A percentile compares a stretch with the other conserved stretches of the same genome.
These are phyloP conservation scores for Neocucurbitaria cava DNA, from an alignment of 2,329 filamentous ascomycete species.

Conservation along the genomic window DNA sequence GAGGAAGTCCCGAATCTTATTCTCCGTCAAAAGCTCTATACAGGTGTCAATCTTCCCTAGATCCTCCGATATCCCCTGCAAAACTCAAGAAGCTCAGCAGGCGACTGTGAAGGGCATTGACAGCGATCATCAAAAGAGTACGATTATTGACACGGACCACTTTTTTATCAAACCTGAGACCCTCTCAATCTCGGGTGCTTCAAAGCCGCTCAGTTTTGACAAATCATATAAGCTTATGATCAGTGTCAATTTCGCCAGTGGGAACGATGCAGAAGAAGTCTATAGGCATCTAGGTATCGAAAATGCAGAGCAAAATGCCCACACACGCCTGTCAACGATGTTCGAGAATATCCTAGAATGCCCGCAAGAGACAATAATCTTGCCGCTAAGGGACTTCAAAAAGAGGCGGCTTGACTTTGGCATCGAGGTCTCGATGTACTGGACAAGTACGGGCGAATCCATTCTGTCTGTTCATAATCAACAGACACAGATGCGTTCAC, in stretches of 20 bases:
- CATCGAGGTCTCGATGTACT: slow-evolving; percentile 32
- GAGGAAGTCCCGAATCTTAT: slow-evolving; percentile 8
- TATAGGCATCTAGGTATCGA: slow-evolving; percentile 28
- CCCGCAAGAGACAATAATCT: slow-evolving; percentile 13
- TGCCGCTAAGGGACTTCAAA: slow-evolving; percentile 14
- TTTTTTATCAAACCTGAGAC: slow-evolving; percentile 30
- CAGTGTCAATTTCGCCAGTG: slow-evolving; percentile 26
- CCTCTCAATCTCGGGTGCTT: background rate
- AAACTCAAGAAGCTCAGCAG: background rate
- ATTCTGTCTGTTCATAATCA: slow-evolving; percentile 35
- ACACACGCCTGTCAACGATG: slow-evolving; percentile 25
- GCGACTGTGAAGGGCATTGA: slow-evolving; percentile 11
- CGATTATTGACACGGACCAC: slow-evolving; percentile 10
- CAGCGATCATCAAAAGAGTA: background rate
- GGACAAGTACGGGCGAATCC: slow-evolving; percentile 19
- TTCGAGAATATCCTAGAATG: slow-evolving; percentile 40
- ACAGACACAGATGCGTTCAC: slow-evolving; percentile 7
- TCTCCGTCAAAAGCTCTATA: slow-evolving; percentile 8
- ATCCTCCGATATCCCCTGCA: background rate
- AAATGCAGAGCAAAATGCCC: background rate
- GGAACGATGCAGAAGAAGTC: slow-evolving; percentile 31
- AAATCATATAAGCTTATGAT: slow-evolving; percentile 17
- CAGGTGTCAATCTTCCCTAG: slow-evolving; percentile 11
- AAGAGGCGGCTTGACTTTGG: slow-evolving; percentile 23
- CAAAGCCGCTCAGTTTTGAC: background rate